Conservation (phyloP, 345 rosid genomes). For the Theobroma cacao region DNA sequence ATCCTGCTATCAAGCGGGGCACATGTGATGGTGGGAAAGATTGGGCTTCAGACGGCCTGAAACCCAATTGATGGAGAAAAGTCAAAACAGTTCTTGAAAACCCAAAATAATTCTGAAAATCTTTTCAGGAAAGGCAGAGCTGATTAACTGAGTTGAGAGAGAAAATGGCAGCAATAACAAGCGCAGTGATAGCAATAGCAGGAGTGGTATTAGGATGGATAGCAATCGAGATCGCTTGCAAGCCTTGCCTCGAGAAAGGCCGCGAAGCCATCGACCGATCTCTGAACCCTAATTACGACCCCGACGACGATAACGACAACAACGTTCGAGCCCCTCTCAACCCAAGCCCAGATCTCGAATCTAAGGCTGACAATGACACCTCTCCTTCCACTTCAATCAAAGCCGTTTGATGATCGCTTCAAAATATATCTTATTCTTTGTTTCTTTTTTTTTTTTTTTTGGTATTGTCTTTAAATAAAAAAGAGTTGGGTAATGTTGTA, state of each 20-base stretch:
- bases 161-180: slow-evolving; percentile 45
- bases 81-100: not conserved
- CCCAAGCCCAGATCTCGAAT: slow-evolving; percentile 8
- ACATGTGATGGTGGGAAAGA: not conserved
- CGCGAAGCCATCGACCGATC: slow-evolving; percentile 59
- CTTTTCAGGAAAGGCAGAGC: not conserved
- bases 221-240: slow-evolving; percentile 59
- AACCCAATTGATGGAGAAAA: not conserved
- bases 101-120: not conserved
- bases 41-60: not conserved
- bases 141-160: not conserved
- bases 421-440: not conserved
- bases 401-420: slow-evolving; percentile 8
- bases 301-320: slow-evolving; percentile 31
- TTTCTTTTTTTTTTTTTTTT: too few relatives aligned
- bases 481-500: not conserved
- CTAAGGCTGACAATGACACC: slow-evolving; percentile 8
- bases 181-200: slow-evolving; percentile 52
- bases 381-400: slow-evolving; percentile 15
- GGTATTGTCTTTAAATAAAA: too few relatives aligned
- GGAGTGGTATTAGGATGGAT: slow-evolving; percentile 60
- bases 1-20: too few relatives aligned
- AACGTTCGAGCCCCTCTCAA: slow-evolving; percentile 32
- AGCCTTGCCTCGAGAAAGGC: slow-evolving; percentile 58
- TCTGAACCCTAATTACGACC: slow-evolving; percentile 54